These are phyloP conservation scores for Rhinocladiella similis DNA, from an alignment of 2,329 filamentous ascomycete species.

Conservation along the genomic window DNA sequence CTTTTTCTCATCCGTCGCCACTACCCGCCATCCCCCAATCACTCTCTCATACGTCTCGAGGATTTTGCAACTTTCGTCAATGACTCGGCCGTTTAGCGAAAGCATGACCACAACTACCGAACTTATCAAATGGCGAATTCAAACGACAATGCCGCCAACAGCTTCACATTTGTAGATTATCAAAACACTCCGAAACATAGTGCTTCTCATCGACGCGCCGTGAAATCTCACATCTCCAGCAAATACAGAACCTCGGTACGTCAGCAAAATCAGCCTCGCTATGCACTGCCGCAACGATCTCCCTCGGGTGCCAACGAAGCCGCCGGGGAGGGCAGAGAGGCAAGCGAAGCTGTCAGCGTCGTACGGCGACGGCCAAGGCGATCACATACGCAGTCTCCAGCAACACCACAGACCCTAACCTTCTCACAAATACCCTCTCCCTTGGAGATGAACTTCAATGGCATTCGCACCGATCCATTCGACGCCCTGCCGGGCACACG, in stretches of 20 bases:
- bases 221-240: slow-evolving; percentile 22
- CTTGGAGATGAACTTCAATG: slow-evolving; percentile 6
- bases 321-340: not conserved
- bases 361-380: not conserved
- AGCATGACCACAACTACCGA: slow-evolving; percentile 4
- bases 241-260: slow-evolving; percentile 20
- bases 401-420: not conserved
- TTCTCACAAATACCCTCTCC: slow-evolving; percentile 1
- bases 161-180: slow-evolving; percentile 16
- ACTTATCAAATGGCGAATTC: slow-evolving; percentile 3
- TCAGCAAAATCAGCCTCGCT: slow-evolving; percentile 14
- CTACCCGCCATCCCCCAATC: not conserved
- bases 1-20: not conserved
- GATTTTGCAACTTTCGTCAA: not conserved
- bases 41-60: not conserved
- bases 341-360: not conserved
- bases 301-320: not conserved
- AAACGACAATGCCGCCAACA: not conserved
- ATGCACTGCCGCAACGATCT: slow-evolving; percentile 14
- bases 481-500: slow-evolving; percentile 10
- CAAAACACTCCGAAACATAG: slow-evolving; percentile 17
- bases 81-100: not conserved
- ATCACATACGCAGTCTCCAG: not conserved
- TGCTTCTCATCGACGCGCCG: slow-evolving; percentile 10
- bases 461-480: slow-evolving; percentile 13